phyloP scores from a whole-genome alignment of 106 monocot species.

The Ottelia alismoides region DNA sequence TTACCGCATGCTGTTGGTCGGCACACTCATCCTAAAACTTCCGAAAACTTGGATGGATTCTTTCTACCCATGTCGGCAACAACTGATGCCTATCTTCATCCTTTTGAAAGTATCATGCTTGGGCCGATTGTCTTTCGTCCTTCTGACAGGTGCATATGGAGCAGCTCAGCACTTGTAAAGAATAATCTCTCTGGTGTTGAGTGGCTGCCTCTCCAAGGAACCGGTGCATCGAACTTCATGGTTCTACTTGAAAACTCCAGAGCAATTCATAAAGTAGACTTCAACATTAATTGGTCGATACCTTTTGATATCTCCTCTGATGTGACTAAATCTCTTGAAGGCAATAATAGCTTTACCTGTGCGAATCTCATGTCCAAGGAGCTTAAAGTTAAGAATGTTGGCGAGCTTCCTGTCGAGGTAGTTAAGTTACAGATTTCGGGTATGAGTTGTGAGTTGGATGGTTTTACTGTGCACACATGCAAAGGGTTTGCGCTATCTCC shows the following conservation, averaged over 20 bases:
- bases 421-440: conserved; percentile 50
- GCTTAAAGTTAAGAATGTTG: conserved; percentile 55
- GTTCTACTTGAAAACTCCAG: conserved; percentile 49
- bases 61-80: conserved; percentile 35
- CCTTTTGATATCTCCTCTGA: conserved; percentile 27
- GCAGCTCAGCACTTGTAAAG: conserved; percentile 63
- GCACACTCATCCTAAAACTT: conserved; percentile 16
- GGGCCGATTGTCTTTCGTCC: conserved; percentile 73
- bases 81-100: conserved; percentile 47
- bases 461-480: conserved; percentile 46
- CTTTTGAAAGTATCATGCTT: conserved; percentile 33
- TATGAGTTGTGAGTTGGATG: conserved; percentile 36
- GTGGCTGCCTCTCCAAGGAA: conserved; percentile 53
- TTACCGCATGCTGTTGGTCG: conserved; percentile 10
- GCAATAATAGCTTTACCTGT: conserved; percentile 24
- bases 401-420: conserved; percentile 56
- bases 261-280: conserved; percentile 45
- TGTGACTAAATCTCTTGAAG: conserved; percentile 8
- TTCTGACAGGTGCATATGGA: conserved; percentile 62
- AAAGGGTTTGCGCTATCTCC: conserved; percentile 51
- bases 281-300: conserved; percentile 19
- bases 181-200: conserved; percentile 83
- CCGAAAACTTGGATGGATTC: conserved; percentile 43
- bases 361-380: conserved; percentile 40
- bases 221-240: conserved; percentile 47